Base-by-base conservation (phyloP, 1,139 yeast species). In the Yamadazyma epiphylla region DNA sequence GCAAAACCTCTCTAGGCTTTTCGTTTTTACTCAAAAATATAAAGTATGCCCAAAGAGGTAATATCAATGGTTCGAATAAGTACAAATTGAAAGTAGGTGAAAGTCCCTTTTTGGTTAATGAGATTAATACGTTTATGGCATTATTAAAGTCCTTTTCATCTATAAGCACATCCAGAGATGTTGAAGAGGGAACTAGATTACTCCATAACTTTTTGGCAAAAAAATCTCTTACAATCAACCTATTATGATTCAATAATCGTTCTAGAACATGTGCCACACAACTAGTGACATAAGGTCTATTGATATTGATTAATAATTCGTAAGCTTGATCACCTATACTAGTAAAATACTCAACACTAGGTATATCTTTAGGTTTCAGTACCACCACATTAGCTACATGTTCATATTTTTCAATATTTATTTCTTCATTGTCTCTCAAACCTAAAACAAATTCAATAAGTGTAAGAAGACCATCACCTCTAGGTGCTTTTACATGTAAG, bases 361-460 rank as follows among this genome's bases (percentile, higher is more conserved):
- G 37, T 9, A 80, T 46, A 2, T 55, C 46, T 34, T 59, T 60
- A 0, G 96, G 95, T 42, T 79, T 78, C 23, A 77, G 59, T 25
- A 82, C 53, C 9, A 86, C 54, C 2, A 85, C 69, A 28, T 67
- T 70, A 13, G 84, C 74, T 2, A 85, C 82, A 37, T 79, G 73
- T 15, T 78, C 78, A 31, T 86, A 65, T 43, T 78, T 82, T 23
- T 76, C 78, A 14, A 78, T 54, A 37, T 79, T 77, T 5, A 87
- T 60, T 17, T 80, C 79, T 31, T 82, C 94, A 33, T 70, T 70
- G 26, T 86, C 94, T 38, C 95, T 61, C 22, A 84, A 60, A 0
- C 95, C 95, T 11, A 86, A 64, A 0, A 84, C 69, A 42, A 83
- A 79, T 53, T 91, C 97, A 21, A 88, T 68, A 30, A 89, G 56